Conservation (phyloP, 73 alveolate species). For the Paramecium sonneborni region DNA sequence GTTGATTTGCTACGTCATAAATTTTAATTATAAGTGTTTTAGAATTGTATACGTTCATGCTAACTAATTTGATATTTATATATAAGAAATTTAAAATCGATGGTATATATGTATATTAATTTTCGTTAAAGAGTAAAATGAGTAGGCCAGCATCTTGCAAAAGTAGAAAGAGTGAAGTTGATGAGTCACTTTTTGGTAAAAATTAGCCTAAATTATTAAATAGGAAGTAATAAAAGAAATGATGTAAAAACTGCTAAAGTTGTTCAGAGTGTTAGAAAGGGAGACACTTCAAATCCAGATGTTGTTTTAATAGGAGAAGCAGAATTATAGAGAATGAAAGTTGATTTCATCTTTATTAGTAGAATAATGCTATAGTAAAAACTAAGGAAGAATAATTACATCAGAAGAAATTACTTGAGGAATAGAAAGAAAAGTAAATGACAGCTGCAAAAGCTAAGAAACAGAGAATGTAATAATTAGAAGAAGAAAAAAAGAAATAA, state of each 20-base stretch:
- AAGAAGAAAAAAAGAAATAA: slow-evolving; percentile 65
- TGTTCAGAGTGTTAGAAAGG: slow-evolving; percentile 57
- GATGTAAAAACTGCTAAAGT: slow-evolving; percentile 42
- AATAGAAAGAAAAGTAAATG: slow-evolving; percentile 62
- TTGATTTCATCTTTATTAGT: neutral
- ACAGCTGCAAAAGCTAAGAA: slow-evolving; percentile 67
- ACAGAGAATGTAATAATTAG: slow-evolving; percentile 61
- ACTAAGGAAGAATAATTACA: slow-evolving; percentile 59
- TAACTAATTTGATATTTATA: slow-evolving; percentile 8
- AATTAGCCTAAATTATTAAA: neutral
- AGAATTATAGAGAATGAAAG: slow-evolving; percentile 66
- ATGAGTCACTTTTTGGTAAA: slow-evolving; percentile 14
- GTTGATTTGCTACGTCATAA: neutral
- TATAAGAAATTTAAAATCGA: slow-evolving; percentile 2
- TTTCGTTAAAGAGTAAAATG: neutral
- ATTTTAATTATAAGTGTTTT: neutral
- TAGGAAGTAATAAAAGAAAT: slow-evolving; percentile 3
- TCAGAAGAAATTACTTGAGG: slow-evolving; percentile 63
- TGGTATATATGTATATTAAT: neutral
- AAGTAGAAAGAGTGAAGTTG: neutral
- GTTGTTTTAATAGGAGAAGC: slow-evolving; percentile 64
- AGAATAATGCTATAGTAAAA: slow-evolving; percentile 60
- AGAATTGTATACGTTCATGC: neutral
- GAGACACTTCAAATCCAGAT: slow-evolving; percentile 62
- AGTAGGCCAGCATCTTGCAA: neutral